Base-by-base conservation (phyloP, 169 alveolate genomes). In the Cryptosporidium muris region DNA sequence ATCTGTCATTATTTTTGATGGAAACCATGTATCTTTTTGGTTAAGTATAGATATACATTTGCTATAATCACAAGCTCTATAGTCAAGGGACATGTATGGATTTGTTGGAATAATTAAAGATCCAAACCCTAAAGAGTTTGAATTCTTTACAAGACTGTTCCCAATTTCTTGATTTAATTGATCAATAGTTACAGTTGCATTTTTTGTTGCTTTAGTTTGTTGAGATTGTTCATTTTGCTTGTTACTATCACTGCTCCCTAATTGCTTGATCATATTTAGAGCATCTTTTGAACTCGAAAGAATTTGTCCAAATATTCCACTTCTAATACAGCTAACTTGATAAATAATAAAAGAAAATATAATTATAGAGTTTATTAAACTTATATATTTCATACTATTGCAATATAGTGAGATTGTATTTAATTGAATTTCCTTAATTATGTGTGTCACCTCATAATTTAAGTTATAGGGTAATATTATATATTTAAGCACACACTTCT, bases 71-170 rank as follows among this genome's bases (percentile, higher is more conserved):
- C 62, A n/a, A 40, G 54, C 85, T 74, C 85, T 74, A 16, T 14
- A 74, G 11, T 68, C 85, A 25, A 74, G 49, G 34, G 54, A 56
- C n/a, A 74, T 37, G 60, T 74, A 74, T 56, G 68, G 68, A 14
- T 58, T 58, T 4, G 2, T 38, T 45, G 67, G 16, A 43, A 74
- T 43, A 16, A 40, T 5, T 45, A 66, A 74, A 12, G 7, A 1
- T 11, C 85, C 85, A 40, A 74, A 16, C 11, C 25, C 25, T 38
- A 34, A 43, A 45, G 4, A 14, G 2, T 45, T 14, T 53, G 85
- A n/a, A 34, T 74, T 68, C 37, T 74, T 74, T 45, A 58, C 74
- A 36, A 74, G 14, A 11, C 47, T 60, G 9, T 74, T 63, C 48
- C 60, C 60, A 58, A 74, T 74, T 42, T 74, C 68, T 2, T 40